Evolutionary conservation across 2,329 filamentous ascomycete genomes (phyloP).

Genomic region (Aureobasidium uvarum): DNA sequence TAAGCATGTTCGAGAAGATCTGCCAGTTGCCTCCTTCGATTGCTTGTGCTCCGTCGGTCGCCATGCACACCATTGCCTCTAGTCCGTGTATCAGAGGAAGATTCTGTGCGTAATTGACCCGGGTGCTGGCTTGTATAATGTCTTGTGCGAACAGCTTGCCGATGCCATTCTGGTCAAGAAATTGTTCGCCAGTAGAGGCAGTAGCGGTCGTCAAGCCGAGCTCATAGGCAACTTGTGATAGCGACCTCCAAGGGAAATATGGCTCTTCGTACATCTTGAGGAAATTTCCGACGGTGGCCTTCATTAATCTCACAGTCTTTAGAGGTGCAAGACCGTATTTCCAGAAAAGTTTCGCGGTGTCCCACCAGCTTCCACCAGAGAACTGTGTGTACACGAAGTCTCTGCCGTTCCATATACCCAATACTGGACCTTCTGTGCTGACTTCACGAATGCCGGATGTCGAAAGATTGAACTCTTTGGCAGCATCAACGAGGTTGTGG

Average conservation of each 20-base stretch:
- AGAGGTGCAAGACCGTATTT: constrained; percentile 79
- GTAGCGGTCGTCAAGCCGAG: constrained; percentile 67
- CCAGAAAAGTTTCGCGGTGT: constrained; percentile 75
- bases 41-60: constrained; percentile 76
- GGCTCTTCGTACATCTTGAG: constrained; percentile 76
- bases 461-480: constrained; percentile 66
- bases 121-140: constrained; percentile 83
- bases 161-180: constrained; percentile 67
- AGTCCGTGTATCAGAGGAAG: constrained; percentile 81
- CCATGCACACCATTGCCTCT: constrained; percentile 89
- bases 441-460: constrained; percentile 41
- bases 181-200: constrained; percentile 69
- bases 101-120: constrained; percentile 95
- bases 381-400: constrained; percentile 68
- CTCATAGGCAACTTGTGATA: constrained; percentile 66
- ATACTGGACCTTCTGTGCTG: constrained; percentile 50
- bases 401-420: constrained; percentile 83
- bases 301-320: constrained; percentile 69
- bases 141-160: constrained; percentile 68
- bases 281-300: constrained; percentile 68
- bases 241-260: constrained; percentile 76
- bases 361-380: constrained; percentile 70
- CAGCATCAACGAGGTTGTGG: constrained; percentile 73
- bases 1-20: constrained; percentile 83
- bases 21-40: constrained; percentile 88